phyloP scores from a whole-genome alignment of 441 rosid species.

The Viola pubescens region DNA sequence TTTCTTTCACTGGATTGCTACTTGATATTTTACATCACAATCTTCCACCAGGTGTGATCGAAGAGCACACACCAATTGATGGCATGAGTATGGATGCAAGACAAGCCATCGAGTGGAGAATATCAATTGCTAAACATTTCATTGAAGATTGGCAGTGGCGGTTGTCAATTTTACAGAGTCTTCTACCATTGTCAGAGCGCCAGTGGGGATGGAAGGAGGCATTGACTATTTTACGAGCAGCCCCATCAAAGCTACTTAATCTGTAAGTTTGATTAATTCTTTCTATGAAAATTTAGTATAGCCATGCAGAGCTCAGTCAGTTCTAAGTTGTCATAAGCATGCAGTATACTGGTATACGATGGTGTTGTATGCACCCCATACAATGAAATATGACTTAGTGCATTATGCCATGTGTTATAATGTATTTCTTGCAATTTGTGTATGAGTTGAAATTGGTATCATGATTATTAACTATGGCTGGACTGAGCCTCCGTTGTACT shows the following conservation, averaged over 20 bases:
- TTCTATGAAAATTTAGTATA: constrained; percentile 16
- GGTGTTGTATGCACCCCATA: constrained; percentile 1
- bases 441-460: not conserved
- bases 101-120: constrained; percentile 94
- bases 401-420: constrained; percentile 1
- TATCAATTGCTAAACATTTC: constrained; percentile 58
- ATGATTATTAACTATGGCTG: not conserved
- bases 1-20: constrained; percentile 68
- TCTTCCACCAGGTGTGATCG: constrained; percentile 54
- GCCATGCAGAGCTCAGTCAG: constrained; percentile 1
- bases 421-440: constrained; percentile 5
- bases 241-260: constrained; percentile 91
- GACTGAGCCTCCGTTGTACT: not conserved
- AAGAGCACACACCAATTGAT: constrained; percentile 51
- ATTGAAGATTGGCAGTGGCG: constrained; percentile 99
- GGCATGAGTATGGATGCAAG: constrained; percentile 46
- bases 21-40: constrained; percentile 60
- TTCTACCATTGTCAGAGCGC: constrained; percentile 81
- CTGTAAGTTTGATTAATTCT: constrained; percentile 52
- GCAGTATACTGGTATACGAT: constrained; percentile 9
- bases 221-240: constrained; percentile 79
- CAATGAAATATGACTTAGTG: constrained; percentile 1
- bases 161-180: constrained; percentile 82
- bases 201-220: constrained; percentile 97
- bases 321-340: constrained; percentile 9